A percentile compares a stretch with the other conserved stretches of the same genome.
Conservation (phyloP, 176 grass and related monocot genomes). For the Ampelocalamus luodianensis region DNA sequence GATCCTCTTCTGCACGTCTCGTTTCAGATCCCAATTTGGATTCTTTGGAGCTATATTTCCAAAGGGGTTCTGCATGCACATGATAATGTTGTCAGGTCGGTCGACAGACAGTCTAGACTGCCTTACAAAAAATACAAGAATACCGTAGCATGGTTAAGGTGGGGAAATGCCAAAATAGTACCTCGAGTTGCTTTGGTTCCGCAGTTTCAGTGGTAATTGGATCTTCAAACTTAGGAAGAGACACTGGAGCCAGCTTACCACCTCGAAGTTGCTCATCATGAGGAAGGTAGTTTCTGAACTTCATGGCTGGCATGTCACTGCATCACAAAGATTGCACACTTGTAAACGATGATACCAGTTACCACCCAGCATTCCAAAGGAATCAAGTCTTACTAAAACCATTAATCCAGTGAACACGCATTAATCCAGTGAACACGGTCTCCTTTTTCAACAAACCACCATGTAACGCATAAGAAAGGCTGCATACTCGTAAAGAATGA, state of each 20-base stretch:
- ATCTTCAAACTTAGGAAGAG: slow-evolving; percentile 88
- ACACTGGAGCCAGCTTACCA: slow-evolving; percentile 71
- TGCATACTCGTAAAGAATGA: neutral
- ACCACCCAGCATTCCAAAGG: neutral
- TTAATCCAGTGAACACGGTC: neutral
- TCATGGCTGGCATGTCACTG: slow-evolving; percentile 67
- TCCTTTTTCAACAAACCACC: neutral
- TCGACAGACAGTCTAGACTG: neutral
- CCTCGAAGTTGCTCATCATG: slow-evolving; percentile 92
- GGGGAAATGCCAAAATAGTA: slow-evolving; percentile 31
- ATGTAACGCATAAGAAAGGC: neutral
- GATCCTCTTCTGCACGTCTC: slow-evolving; percentile 85
- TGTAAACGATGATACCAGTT: neutral
- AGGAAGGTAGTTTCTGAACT: slow-evolving; percentile 98
- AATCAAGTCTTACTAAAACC: neutral
- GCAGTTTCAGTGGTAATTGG: slow-evolving; percentile 61
- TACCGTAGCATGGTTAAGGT: neutral
- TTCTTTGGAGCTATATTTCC: slow-evolving; percentile 97
- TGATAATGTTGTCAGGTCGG: slow-evolving; percentile 1
- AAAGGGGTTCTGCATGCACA: slow-evolving; percentile 67
- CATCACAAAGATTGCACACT: slow-evolving; percentile 6
- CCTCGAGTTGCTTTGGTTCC: slow-evolving; percentile 68
- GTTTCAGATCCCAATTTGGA: slow-evolving; percentile 92
- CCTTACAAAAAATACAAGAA: neutral
- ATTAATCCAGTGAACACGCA: no score